phyloP scores from a whole-genome alignment of 768 basidiomycete species.

The Panus rudis region DNA sequence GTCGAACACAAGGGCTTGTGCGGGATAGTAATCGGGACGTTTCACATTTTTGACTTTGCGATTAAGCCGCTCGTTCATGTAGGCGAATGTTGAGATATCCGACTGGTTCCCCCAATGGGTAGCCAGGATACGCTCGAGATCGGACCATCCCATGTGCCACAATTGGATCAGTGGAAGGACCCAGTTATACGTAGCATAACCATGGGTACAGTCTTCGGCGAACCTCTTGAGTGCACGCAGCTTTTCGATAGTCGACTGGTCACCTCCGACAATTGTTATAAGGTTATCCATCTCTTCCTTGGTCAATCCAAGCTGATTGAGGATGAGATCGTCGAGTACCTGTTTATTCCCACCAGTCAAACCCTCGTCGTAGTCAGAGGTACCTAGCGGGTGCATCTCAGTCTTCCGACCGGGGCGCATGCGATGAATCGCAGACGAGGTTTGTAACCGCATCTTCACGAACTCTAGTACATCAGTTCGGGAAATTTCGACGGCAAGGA shows the following conservation, averaged over 20 bases:
- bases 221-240: constrained; percentile 1
- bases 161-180: constrained; percentile 3
- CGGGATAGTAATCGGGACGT: constrained; percentile 2
- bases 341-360: constrained; percentile 1
- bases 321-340: constrained; percentile 4
- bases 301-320: not conserved
- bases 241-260: constrained; percentile 4
- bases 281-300: not conserved
- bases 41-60: constrained; percentile 5
- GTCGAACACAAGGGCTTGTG: constrained; percentile 1
- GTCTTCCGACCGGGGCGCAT: not conserved
- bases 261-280: constrained; percentile 1
- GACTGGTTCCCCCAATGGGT: constrained; percentile 1
- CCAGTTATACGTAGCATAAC: not conserved
- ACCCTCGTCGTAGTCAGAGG: constrained; percentile 2
- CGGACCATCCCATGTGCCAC: constrained; percentile 8
- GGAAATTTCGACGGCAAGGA: not conserved
- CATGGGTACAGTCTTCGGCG: not conserved
- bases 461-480: not conserved
- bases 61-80: constrained; percentile 1
- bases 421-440: not conserved
- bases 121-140: constrained; percentile 1
- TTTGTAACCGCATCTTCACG: not conserved
- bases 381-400: not conserved
- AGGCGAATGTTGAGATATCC: constrained; percentile 1